Conservation (phyloP, 1,139 yeast genomes). For the Scheffersomyces segobiensis region DNA sequence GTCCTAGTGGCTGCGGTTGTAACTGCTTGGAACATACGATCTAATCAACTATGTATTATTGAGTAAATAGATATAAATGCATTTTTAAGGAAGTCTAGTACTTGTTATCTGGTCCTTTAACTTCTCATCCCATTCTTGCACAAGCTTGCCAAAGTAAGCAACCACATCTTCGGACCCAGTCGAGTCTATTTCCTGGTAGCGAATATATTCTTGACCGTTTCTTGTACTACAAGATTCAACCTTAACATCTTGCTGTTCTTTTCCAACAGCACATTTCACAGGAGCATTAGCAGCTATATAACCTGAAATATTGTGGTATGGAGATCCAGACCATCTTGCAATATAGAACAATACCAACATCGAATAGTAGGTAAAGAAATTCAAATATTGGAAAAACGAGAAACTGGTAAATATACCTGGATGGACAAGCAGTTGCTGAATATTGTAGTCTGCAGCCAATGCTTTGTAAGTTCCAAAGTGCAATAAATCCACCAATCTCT, state of each 20-base stretch:
- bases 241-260: slow-evolving; percentile 53
- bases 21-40: slow-evolving; percentile 42
- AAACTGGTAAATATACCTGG: slow-evolving; percentile 94
- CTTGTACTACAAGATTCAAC: slow-evolving; percentile 73
- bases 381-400: slow-evolving; percentile 74
- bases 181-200: slow-evolving; percentile 53
- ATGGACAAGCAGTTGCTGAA: slow-evolving; percentile 76
- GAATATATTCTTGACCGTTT: slow-evolving; percentile 65
- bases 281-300: slow-evolving; percentile 90
- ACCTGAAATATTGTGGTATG: slow-evolving; percentile 86
- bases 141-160: slow-evolving; percentile 56
- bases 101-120: slow-evolving; percentile 70
- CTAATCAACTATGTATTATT: neutral
- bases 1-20: slow-evolving; percentile 94
- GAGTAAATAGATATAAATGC: neutral
- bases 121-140: slow-evolving; percentile 48
- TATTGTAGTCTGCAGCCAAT: slow-evolving; percentile 47
- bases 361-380: slow-evolving; percentile 76
- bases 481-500: slow-evolving; percentile 78
- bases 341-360: slow-evolving; percentile 82
- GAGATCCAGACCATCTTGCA: slow-evolving; percentile 82
- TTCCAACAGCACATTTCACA: slow-evolving; percentile 34
- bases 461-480: slow-evolving; percentile 68
- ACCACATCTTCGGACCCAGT: slow-evolving; percentile 68
- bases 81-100: slow-evolving; percentile 31